Conservation (phyloP, 106 monocot genomes). For the Alisma plantagoaquatica region DNA sequence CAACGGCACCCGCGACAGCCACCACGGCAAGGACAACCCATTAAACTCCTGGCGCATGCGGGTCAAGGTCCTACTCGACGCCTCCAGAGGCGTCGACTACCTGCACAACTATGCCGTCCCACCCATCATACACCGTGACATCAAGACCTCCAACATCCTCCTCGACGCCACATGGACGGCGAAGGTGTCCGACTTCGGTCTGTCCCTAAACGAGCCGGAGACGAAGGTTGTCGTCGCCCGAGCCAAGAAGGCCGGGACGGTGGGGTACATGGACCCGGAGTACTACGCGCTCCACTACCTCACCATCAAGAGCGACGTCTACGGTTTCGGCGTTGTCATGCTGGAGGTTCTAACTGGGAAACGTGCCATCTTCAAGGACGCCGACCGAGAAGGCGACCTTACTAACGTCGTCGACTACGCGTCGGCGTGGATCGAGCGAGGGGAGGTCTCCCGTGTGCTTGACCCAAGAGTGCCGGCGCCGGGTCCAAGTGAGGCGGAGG, state of each 20-base stretch:
- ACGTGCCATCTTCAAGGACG: conserved; percentile 27
- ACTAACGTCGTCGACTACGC: conserved; percentile 67
- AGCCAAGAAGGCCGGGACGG: conserved; percentile 58
- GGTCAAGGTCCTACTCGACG: conserved; percentile 41
- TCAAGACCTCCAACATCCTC: conserved; percentile 36
- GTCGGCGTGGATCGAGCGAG: conserved; percentile 37
- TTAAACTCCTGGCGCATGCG: conserved; percentile 43
- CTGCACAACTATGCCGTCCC: conserved; percentile 44
- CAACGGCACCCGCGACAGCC: conserved; percentile 45
- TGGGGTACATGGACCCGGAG: conserved; percentile 96
- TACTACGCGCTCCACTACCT: conserved; percentile 78
- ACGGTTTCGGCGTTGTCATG: conserved; percentile 81
- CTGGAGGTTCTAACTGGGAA: conserved; percentile 68
- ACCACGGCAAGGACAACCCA: conserved; percentile 6
- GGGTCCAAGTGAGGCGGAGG: conserved; percentile 38
- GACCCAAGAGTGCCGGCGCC: conserved; percentile 33
- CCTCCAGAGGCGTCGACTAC: conserved; percentile 24
- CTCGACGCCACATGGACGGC: conserved; percentile 47
- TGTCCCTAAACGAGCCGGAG: conserved; percentile 49
- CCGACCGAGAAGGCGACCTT: conserved; percentile 33
- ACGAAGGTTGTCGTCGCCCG: conserved; percentile 17
- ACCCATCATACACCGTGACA: conserved; percentile 36
- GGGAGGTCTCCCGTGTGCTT: conserved; percentile 36
- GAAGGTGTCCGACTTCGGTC: conserved; percentile 73
- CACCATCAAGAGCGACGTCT: conserved; percentile 84